Base-by-base conservation (phyloP, 2,329 filamentous ascomycete species). In the Stenocarpella maydis region DNA sequence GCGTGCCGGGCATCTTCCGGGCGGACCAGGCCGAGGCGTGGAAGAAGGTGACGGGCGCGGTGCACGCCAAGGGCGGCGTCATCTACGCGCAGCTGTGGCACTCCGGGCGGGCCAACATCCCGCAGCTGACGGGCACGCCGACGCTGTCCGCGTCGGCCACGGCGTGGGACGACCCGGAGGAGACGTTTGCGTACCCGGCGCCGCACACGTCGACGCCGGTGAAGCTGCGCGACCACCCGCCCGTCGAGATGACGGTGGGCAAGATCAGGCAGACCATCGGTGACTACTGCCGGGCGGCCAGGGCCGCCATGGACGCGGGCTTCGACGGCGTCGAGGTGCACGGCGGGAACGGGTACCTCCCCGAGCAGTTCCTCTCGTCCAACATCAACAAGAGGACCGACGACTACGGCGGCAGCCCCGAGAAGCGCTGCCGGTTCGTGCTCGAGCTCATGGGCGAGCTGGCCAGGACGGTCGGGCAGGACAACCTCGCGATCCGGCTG, bases 21-120 rank as follows among this genome's bases (percentile, higher is more conserved):
- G 76, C 81, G 2, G 82, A 78, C 21, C 87, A 89, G 74, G 82
- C 88, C 61, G 81, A 80, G 2, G 84, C 80, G 0, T 91, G 89
- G 89, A 86, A 85, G 71, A 79, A 82, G 61, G 81, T 91, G 52
- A 88, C 86, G 1, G 82, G 85, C 63, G 86, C 84, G 3, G 88
- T 91, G 3, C 89, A 91, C 78, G 81, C 80, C 34, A 88, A 89
- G 74, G 85, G 85, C 28, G 83, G 82, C 28, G 85, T 82, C 74
- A 88, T 90, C 71, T 90, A 83, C 78, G 74, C 84, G 6, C 89
- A 91, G 76, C 78, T 91, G 2, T 91, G 88, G 87, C 85, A 85
- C 1, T 77, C 89, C 0, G 89, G 90, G 5, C 84, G 89, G 24
- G 74, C 74, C 68, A 75, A 67, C 54, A 54, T 70, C 50, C 68